phyloP scores from a whole-genome alignment of 106 monocot genomes.

The Amphibolis antarctica region DNA sequence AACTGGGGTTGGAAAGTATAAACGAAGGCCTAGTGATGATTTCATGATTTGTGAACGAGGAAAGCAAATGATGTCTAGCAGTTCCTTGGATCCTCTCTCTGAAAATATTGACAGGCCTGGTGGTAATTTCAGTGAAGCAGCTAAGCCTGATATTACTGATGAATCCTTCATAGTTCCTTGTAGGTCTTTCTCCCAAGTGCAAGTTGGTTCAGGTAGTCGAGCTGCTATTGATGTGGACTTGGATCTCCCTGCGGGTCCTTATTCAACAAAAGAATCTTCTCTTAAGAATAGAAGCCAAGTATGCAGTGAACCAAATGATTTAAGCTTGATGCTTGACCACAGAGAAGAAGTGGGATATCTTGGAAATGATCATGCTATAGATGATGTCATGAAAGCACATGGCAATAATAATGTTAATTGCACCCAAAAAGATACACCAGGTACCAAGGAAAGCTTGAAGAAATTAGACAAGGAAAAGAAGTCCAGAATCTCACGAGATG shows the following conservation, averaged over 20 bases:
- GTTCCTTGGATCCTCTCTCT: conserved; percentile 36
- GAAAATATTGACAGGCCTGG: conserved; percentile 17
- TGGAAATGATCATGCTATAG: conserved; percentile 60
- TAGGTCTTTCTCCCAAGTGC: conserved; percentile 33
- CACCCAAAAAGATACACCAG: conserved; percentile 7
- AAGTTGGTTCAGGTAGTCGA: conserved; percentile 19
- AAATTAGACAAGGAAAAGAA: conserved; percentile 46
- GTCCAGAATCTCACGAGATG: conserved; percentile 25
- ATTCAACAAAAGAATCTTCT: conserved; percentile 18
- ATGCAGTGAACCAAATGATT: conserved; percentile 61
- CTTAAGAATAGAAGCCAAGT: conserved; percentile 15
- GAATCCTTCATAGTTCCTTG: conserved; percentile 54
- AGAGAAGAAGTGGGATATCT: conserved; percentile 31
- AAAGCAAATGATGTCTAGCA: conserved; percentile 22
- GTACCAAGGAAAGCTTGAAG: conserved; percentile 9
- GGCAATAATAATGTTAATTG: conserved; percentile 17
- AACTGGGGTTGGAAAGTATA: conserved; percentile 32
- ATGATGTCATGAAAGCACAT: conserved; percentile 45
- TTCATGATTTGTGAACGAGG: conserved; percentile 51
- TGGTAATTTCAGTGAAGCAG: conserved; percentile 19
- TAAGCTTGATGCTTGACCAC: conserved; percentile 69
- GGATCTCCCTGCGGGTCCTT: conserved; percentile 30
- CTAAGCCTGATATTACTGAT: conserved; percentile 31
- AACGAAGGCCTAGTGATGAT: conserved; percentile 38
- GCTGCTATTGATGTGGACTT: conserved; percentile 51